Evolutionary conservation across 768 basidiomycete species (phyloP).

Genomic region (Pulveroboletus sp.): DNA sequence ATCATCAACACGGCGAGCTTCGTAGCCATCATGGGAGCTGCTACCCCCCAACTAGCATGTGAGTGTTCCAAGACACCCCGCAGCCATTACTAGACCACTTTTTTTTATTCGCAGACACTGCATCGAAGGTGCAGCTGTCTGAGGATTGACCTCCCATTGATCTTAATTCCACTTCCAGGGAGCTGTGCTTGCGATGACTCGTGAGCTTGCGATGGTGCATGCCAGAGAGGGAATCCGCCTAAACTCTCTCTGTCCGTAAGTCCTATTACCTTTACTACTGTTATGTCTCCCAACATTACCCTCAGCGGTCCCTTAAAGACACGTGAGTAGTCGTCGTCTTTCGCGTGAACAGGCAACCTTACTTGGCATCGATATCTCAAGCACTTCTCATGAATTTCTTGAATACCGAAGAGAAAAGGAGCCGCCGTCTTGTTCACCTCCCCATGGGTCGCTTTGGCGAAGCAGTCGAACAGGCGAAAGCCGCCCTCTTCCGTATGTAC

Average conservation of each 20-base stretch:
- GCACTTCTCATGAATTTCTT: slow-evolving; percentile 98
- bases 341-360: background rate
- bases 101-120: slow-evolving; percentile 62
- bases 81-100: background rate
- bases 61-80: slow-evolving; percentile 1
- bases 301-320: slow-evolving; percentile 90
- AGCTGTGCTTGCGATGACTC: slow-evolving; percentile 97
- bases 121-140: slow-evolving; percentile 65
- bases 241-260: slow-evolving; percentile 95
- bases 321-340: slow-evolving; percentile 49
- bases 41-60: slow-evolving; percentile 98
- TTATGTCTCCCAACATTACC: slow-evolving; percentile 8
- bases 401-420: slow-evolving; percentile 90
- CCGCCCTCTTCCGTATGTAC: slow-evolving; percentile 86
- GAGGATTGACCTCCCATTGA: slow-evolving; percentile 1
- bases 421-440: slow-evolving; percentile 84
- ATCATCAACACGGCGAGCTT: slow-evolving; percentile 99
- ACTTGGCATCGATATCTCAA: slow-evolving; percentile 28
- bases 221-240: slow-evolving; percentile 94
- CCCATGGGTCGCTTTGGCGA: slow-evolving; percentile 98
- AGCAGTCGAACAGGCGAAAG: slow-evolving; percentile 91
- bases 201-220: slow-evolving; percentile 97
- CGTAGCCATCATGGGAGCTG: slow-evolving; percentile 92
- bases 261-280: slow-evolving; percentile 7
- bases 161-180: slow-evolving; percentile 47